Percentiles rank a stretch among this genome's conserved stretches.
Conservation (phyloP, 2,329 filamentous ascomycete genomes). For the Penicillium sumatraense region DNA sequence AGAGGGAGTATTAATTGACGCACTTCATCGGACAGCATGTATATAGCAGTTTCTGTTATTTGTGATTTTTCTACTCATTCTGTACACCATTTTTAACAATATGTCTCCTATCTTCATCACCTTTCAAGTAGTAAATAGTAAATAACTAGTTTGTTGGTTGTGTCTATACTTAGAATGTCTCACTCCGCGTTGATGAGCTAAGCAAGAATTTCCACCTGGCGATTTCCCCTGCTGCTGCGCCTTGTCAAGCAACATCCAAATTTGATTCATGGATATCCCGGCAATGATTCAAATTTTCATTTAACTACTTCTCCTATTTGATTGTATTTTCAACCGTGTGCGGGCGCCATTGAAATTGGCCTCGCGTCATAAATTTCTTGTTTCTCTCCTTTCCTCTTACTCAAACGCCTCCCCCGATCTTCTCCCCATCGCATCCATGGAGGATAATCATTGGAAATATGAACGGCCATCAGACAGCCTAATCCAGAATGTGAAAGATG, state of each 20-base stretch:
- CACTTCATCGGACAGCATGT: neutral
- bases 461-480: conserved; percentile 19
- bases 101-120: too few relatives aligned
- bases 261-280: neutral
- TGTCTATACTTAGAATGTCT: conserved; percentile 5
- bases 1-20: conserved; percentile 51
- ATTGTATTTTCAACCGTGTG: neutral
- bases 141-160: too few relatives aligned
- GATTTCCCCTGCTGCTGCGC: conserved; percentile 1
- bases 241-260: neutral
- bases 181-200: neutral
- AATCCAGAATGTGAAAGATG: conserved; percentile 27
- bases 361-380: neutral
- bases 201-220: conserved; percentile 2
- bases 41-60: neutral
- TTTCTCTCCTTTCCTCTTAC: neutral
- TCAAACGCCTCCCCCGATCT: neutral
- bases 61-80: neutral
- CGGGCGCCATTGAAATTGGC: neutral
- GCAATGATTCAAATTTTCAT: neutral
- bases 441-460: conserved; percentile 8
- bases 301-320: neutral
- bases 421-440: conserved; percentile 16
- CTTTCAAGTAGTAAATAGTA: too few relatives aligned
- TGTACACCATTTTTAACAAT: neutral